These are phyloP conservation scores for Ambrosia trifida DNA, from an alignment of 129 eudicot species.

Conservation along the genomic window DNA sequence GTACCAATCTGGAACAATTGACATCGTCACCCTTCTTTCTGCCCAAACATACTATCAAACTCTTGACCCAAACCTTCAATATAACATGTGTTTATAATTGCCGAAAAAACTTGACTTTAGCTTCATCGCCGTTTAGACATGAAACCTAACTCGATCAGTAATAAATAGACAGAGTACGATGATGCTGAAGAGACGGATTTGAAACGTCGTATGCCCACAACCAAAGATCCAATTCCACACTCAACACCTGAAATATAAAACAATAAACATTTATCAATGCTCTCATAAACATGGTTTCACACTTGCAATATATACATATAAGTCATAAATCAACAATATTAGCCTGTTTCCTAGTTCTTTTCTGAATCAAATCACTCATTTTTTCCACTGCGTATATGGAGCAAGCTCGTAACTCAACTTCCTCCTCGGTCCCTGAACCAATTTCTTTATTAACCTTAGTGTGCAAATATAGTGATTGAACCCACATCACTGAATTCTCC, in stretches of 20 bases:
- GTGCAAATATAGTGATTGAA: conserved; percentile 80
- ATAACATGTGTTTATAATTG: too few species aligned
- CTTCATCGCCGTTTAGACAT: too few species aligned
- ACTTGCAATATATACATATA: not conserved
- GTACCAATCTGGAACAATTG: too few species aligned
- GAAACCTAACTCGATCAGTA: conserved; percentile 52
- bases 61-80: too few species aligned
- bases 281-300: not conserved
- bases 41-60: too few species aligned
- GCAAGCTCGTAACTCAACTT: conserved; percentile 89
- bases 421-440: conserved; percentile 84
- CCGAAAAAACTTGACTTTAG: too few species aligned
- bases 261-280: not conserved
- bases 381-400: conserved; percentile 81
- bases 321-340: conserved; percentile 20
- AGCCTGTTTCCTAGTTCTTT: conserved; percentile 80
- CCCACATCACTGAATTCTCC: conserved; percentile 79
- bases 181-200: conserved; percentile 75
- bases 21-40: too few species aligned
- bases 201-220: conserved; percentile 76
- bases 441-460: conserved; percentile 62
- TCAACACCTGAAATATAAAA: conserved; percentile 62
- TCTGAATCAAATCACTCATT: conserved; percentile 66
- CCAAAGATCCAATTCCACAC: conserved; percentile 97
- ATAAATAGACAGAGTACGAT: conserved; percentile 75